These are phyloP conservation scores for Blastocystis hominis DNA, from an alignment of 352 stramenopile species.

Conservation along the genomic window DNA sequence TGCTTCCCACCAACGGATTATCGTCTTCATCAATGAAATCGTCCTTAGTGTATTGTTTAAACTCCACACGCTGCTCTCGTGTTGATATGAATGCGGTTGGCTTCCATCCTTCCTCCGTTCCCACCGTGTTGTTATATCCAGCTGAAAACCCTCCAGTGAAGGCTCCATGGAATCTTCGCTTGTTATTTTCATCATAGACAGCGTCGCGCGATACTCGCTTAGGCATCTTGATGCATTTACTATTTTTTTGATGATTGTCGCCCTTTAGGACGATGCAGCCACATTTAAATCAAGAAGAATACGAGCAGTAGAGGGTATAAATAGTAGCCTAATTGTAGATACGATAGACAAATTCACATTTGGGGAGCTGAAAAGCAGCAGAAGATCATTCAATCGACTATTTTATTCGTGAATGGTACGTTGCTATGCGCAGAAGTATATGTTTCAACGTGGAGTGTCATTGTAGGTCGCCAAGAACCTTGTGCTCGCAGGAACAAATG, in stretches of 20 bases:
- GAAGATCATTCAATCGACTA: constrained; percentile 26
- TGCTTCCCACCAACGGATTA: constrained; percentile 71
- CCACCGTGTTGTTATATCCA: constrained; percentile 84
- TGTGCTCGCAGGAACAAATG: constrained; percentile 44
- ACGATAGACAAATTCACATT: constrained; percentile 46
- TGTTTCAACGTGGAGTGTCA: background rate
- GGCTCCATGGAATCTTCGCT: constrained; percentile 76
- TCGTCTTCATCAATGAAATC: constrained; percentile 88
- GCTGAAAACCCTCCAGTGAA: constrained; percentile 84
- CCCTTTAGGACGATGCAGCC: background rate
- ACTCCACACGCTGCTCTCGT: constrained; percentile 59
- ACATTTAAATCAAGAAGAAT: constrained; percentile 7
- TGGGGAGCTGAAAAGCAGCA: constrained; percentile 40
- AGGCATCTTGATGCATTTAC: constrained; percentile 1
- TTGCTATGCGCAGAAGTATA: background rate
- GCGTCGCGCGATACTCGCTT: constrained; percentile 58
- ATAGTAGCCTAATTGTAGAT: background rate
- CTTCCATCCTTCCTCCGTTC: constrained; percentile 75
- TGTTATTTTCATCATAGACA: constrained; percentile 62
- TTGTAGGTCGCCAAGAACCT: constrained; percentile 42
- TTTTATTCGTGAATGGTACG: constrained; percentile 13
- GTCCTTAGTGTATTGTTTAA: constrained; percentile 63
- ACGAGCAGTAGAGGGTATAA: background rate
- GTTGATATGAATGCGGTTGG: constrained; percentile 74
- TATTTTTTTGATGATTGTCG: background rate